Conservation (phyloP, 805 yeast genomes). For the Suhomyces tanzawaensis region DNA sequence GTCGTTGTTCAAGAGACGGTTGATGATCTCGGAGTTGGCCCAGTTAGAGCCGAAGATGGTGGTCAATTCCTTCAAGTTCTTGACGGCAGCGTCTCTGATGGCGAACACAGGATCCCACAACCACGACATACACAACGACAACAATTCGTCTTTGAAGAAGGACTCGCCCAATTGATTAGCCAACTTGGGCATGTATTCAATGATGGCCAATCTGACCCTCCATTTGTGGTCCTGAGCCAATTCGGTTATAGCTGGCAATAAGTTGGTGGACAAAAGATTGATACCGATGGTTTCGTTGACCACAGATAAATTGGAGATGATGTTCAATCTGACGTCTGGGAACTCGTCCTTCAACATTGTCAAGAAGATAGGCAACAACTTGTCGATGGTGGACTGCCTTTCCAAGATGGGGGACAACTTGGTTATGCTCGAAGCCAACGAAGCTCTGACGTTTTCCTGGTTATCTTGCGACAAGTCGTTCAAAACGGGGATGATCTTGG, state of each 20-base stretch:
- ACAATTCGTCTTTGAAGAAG: conserved; percentile 88
- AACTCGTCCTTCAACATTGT: conserved; percentile 95
- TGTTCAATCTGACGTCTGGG: conserved; percentile 93
- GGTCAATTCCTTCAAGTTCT: conserved; percentile 74
- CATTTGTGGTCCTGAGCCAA: conserved; percentile 95
- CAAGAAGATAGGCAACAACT: conserved; percentile 81
- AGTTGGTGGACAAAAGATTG: conserved; percentile 76
- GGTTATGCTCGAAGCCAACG: conserved; percentile 85
- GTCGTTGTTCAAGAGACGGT: conserved; percentile 55
- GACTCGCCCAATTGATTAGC: conserved; percentile 93
- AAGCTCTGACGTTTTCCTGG: conserved; percentile 89
- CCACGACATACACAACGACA: conserved; percentile 94
- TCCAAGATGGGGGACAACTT: conserved; percentile 83
- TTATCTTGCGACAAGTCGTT: conserved; percentile 84
- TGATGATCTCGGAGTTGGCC: conserved; percentile 83
- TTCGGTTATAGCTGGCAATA: conserved; percentile 93
- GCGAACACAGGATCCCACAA: conserved; percentile 97
- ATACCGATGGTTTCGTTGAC: conserved; percentile 96
- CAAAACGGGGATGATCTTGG: conserved; percentile 78
- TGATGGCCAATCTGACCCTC: conserved; percentile 96
- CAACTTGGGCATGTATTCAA: conserved; percentile 90
- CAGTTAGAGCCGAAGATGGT: conserved; percentile 89
- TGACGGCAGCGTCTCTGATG: conserved; percentile 93
- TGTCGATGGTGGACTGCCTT: conserved; percentile 77
- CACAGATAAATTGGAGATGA: conserved; percentile 85